phyloP scores from a whole-genome alignment of 352 stramenopile genomes.

The Proteromonas lacertae region DNA sequence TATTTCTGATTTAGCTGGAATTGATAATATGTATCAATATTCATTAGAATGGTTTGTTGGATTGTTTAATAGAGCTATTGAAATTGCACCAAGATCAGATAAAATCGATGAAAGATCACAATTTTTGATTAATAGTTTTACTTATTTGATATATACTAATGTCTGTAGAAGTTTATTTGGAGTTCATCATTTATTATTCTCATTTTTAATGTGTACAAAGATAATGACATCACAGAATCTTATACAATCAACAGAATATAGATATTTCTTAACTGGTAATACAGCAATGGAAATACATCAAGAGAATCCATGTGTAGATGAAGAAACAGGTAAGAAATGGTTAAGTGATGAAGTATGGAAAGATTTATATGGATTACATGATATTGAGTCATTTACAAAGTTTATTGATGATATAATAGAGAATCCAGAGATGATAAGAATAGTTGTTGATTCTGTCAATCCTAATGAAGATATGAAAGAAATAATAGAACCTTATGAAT shows the following conservation, averaged over 20 bases:
- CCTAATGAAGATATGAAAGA: slow-evolving; percentile 6
- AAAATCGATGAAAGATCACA: slow-evolving; percentile 31
- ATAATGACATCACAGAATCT: slow-evolving; percentile 18
- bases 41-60: slow-evolving; percentile 75
- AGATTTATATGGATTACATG: too few relatives aligned
- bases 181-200: slow-evolving; percentile 74
- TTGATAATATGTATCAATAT: slow-evolving; percentile 84
- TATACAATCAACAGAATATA: slow-evolving; percentile 27
- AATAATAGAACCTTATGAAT: slow-evolving; percentile 7
- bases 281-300: slow-evolving; percentile 45
- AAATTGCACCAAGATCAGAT: slow-evolving; percentile 25
- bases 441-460: slow-evolving; percentile 7
- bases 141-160: slow-evolving; percentile 60
- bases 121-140: slow-evolving; percentile 69
- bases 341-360: slow-evolving; percentile 37
- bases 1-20: slow-evolving; percentile 47
- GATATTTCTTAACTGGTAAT: slow-evolving; percentile 58
- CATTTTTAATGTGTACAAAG: slow-evolving; percentile 57
- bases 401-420: slow-evolving; percentile 6
- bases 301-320: slow-evolving; percentile 25
- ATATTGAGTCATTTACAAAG: slow-evolving; percentile 1
- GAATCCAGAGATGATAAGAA: slow-evolving; percentile 8
- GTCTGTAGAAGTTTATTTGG: slow-evolving; percentile 78
- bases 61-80: slow-evolving; percentile 57
- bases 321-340: slow-evolving; percentile 51